Conservation (phyloP, 2,329 filamentous ascomycete species). For the Exophiala sp. region DNA sequence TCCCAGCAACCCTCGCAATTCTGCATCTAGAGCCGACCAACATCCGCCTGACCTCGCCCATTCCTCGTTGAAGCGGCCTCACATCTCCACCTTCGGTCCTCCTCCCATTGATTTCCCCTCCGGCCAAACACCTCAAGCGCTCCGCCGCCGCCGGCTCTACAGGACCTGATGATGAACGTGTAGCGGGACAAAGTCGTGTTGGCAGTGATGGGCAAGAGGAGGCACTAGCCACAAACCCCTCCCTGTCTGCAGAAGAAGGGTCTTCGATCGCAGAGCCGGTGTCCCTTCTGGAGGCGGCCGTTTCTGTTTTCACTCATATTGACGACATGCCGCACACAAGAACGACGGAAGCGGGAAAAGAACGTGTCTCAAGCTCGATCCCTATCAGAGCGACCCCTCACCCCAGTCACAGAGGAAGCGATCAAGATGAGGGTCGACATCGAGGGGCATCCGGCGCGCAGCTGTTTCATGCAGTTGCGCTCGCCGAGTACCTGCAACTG, state of each 20-base stretch:
- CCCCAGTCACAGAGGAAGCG: neutral
- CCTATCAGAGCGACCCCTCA: conserved; percentile 15
- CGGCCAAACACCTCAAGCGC: conserved; percentile 11
- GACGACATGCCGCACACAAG: conserved; percentile 7
- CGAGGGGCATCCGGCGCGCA: conserved; percentile 47
- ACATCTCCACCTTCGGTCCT: conserved; percentile 4
- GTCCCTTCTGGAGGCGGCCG: conserved; percentile 16
- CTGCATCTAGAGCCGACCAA: neutral
- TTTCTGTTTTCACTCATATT: conserved; percentile 5
- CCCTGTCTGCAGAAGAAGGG: neutral
- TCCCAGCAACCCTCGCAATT: conserved; percentile 1
- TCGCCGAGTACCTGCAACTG: conserved; percentile 67
- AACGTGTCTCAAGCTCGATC: conserved; percentile 8
- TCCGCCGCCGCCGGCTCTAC: conserved; percentile 1
- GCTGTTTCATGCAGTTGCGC: conserved; percentile 58
- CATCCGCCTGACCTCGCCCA: neutral
- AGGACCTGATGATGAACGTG: neutral
- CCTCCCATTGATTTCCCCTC: conserved; percentile 6
- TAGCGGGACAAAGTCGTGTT: conserved; percentile 5
- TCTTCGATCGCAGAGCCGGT: neutral
- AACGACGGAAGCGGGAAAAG: conserved; percentile 1
- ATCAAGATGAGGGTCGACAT: conserved; percentile 42
- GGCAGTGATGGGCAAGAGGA: conserved; percentile 14
- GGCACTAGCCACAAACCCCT: neutral
- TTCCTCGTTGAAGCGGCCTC: conserved; percentile 14